phyloP scores from a whole-genome alignment of 2,329 filamentous ascomycete genomes.

The Sporothrix luriei region DNA sequence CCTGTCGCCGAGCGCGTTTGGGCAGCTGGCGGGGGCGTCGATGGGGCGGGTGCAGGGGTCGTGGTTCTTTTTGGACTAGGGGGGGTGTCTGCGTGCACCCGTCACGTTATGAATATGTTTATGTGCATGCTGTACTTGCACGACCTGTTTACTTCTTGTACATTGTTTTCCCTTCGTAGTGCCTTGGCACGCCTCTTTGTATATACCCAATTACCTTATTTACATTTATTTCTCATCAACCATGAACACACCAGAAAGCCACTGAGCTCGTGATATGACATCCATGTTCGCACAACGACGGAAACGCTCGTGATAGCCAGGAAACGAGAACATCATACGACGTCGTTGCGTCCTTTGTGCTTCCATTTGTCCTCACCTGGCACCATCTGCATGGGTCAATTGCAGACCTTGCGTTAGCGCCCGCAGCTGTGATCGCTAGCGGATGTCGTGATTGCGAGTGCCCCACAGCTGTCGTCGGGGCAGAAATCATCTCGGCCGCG shows the following conservation, averaged over 20 bases:
- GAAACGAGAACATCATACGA: too few relatives aligned
- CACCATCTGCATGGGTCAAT: too few relatives aligned
- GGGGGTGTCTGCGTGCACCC: too few relatives aligned
- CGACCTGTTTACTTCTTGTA: constrained; percentile 9
- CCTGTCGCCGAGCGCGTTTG: constrained; percentile 52
- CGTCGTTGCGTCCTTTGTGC: too few relatives aligned
- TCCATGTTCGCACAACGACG: too few relatives aligned
- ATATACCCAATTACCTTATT: background rate
- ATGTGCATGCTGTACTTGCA: background rate
- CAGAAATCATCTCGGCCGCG: background rate
- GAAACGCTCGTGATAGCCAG: too few relatives aligned
- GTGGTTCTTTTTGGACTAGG: constrained; percentile 43
- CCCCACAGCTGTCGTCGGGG: background rate
- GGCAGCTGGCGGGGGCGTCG: constrained; percentile 49
- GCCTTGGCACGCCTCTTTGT: background rate
- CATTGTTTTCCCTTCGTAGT: constrained; percentile 2
- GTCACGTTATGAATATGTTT: background rate
- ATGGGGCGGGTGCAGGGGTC: constrained; percentile 46
- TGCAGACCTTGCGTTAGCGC: too few relatives aligned
- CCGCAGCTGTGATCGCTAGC: background rate
- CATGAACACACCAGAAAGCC: too few relatives aligned
- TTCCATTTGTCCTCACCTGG: too few relatives aligned
- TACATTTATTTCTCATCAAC: background rate
- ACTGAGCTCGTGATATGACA: too few relatives aligned
- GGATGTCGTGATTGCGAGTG: constrained; percentile 20